Conservation (phyloP, 2,329 filamentous ascomycete species). For the Cordyceps militaris region DNA sequence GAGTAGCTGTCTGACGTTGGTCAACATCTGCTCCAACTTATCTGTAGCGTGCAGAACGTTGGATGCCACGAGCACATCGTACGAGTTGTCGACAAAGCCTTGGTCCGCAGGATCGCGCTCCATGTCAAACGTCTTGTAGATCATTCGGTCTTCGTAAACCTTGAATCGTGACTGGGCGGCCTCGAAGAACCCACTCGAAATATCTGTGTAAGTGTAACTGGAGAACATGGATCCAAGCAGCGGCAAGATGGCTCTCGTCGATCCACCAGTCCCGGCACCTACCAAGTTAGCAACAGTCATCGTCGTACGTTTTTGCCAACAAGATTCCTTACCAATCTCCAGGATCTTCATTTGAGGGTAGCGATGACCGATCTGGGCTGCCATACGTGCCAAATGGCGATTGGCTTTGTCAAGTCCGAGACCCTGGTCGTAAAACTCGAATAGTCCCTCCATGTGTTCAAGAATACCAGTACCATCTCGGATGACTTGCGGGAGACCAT, state of each 20-base stretch:
- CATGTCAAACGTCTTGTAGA: slow-evolving; percentile 27
- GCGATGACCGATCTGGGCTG: slow-evolving; percentile 15
- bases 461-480: slow-evolving; percentile 28
- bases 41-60: slow-evolving; percentile 23
- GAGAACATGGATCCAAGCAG: neutral
- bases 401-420: neutral
- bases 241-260: neutral
- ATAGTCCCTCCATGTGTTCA: slow-evolving; percentile 30
- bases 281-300: neutral
- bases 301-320: neutral
- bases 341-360: slow-evolving; percentile 17
- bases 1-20: slow-evolving; percentile 18
- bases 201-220: neutral
- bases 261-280: neutral
- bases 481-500: slow-evolving; percentile 20
- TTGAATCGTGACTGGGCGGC: neutral
- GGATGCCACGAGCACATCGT: slow-evolving; percentile 22
- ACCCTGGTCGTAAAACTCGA: slow-evolving; percentile 28
- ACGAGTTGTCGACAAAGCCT: slow-evolving; percentile 18
- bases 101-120: slow-evolving; percentile 14
- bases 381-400: slow-evolving; percentile 11
- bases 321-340: neutral
- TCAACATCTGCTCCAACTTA: slow-evolving; percentile 17
- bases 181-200: neutral
- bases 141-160: slow-evolving; percentile 18